Evolutionary conservation across 1,139 yeast species (phyloP), one percentile per base, ranked within the genome.

Genomic region (Yamadazyma conglobata): DNA sequence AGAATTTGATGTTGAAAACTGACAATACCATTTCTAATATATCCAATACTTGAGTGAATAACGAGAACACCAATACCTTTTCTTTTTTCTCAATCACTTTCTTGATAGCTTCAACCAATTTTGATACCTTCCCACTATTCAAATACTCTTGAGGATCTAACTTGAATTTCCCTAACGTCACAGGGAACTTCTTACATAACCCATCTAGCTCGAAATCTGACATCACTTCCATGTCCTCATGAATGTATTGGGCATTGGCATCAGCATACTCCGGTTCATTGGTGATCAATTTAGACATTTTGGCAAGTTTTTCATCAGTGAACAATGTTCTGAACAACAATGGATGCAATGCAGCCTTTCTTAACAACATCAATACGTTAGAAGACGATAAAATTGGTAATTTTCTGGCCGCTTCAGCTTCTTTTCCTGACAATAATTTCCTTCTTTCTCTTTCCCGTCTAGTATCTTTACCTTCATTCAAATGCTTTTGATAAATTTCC

Each of bases 171-270:
- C 74, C 64, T 27, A 87, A 59, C 1, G 91, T 75, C 15, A 64
- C 64, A 2, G 91, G 85, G 56, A 84, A 91, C 42, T 74, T 75
- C 28, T 66, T 66, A 53, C 97, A 88, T 34, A 91, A 62, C 18
- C 67, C 64, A 49, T 88, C 79, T 34, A 91, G 69, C 56, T 93
- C 98, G 53, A 75, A 84, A 60, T 91, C 99, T 9, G 86, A 73
- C 96, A 93, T 87, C n/a, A 84, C 88, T 52, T 79, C 78, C 97
- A 91, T 89, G 55, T 91, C 99, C 58, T 91, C 98, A 47, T 55
- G 76, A 35, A 91, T 88, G 50, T 70, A 89, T 24, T 72, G 64
- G 40, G 69, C 63, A 52, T 86, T 88, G 13, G 97, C 96, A 36
- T 70, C 77, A 2, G 58, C 61, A 56, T 91, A 91, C 36, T 76